phyloP scores from a whole-genome alignment of 2,329 filamentous ascomycete genomes.

The Stemphylium beticola region DNA sequence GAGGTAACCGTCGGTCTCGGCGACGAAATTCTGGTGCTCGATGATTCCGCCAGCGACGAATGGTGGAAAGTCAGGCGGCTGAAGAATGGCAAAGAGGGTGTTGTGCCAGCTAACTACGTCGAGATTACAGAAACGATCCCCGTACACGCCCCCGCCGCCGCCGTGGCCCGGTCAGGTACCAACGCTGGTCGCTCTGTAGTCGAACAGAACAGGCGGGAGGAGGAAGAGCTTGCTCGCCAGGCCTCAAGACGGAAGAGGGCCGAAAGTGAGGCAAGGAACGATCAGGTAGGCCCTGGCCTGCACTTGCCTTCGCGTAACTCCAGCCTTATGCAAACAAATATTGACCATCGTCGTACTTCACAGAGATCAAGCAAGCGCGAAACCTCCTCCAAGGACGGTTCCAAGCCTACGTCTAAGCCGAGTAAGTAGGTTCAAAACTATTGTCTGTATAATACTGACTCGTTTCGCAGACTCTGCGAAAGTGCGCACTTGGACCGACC shows the following conservation, averaged over 20 bases:
- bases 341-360: conserved; percentile 70
- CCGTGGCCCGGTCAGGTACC: conserved; percentile 59
- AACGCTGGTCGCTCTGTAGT: conserved; percentile 71
- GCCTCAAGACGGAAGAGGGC: conserved; percentile 69
- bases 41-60: conserved; percentile 91
- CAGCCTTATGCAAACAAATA: conserved; percentile 72
- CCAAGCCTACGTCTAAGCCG: conserved; percentile 66
- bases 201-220: conserved; percentile 79
- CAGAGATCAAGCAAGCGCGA: conserved; percentile 76
- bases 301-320: conserved; percentile 78
- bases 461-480: conserved; percentile 69
- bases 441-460: conserved; percentile 14
- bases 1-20: conserved; percentile 90
- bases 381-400: conserved; percentile 61
- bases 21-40: conserved; percentile 88
- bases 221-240: conserved; percentile 82
- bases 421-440: conserved; percentile 64
- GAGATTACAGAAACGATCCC: conserved; percentile 77
- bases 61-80: conserved; percentile 96
- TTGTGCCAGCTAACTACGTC: conserved; percentile 95
- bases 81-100: conserved; percentile 92
- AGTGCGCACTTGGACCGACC: conserved; percentile 91
- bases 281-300: conserved; percentile 79
- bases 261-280: conserved; percentile 59
- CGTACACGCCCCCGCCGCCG: conserved; percentile 56